These are phyloP conservation scores for Spathaspora sp. DNA, from an alignment of 805 yeast genomes.

Conservation along the genomic window DNA sequence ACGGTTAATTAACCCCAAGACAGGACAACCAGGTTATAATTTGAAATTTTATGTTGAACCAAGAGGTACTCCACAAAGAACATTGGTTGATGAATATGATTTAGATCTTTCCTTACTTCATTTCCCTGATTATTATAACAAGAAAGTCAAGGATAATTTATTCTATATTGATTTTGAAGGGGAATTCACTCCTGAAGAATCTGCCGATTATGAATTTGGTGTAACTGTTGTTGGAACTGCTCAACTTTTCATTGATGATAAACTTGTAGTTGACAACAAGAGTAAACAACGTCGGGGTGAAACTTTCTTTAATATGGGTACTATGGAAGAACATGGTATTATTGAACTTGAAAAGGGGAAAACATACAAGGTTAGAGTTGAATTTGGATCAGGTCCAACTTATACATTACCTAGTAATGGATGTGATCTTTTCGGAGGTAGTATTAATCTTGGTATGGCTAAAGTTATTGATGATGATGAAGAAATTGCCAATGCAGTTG, in stretches of 20 bases:
- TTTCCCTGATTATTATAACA: conserved; percentile 19
- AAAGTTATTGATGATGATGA: conserved; percentile 19
- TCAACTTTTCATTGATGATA: conserved; percentile 47
- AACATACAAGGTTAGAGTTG: conserved; percentile 41
- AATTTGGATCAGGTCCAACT: conserved; percentile 38
- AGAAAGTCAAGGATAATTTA: conserved; percentile 15
- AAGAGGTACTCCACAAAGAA: conserved; percentile 8
- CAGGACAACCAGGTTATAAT: conserved; percentile 21
- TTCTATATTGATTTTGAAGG: conserved; percentile 46
- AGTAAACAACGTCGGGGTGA: conserved; percentile 47
- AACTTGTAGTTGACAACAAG: conserved; percentile 53
- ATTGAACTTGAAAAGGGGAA: conserved; percentile 41
- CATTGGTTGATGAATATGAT: conserved; percentile 17
- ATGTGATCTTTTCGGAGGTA: conserved; percentile 22
- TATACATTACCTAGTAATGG: conserved; percentile 11
- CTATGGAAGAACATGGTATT: conserved; percentile 44
- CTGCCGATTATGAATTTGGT: conserved; percentile 52
- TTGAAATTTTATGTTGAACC: conserved; percentile 19
- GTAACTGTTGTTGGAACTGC: conserved; percentile 52
- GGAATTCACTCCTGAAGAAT: conserved; percentile 41
- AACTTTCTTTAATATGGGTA: conserved; percentile 47
- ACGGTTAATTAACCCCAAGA: conserved; percentile 16
- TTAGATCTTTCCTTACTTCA: conserved; percentile 13
- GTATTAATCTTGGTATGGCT: conserved; percentile 18
- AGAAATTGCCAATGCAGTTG: conserved; percentile 22